phyloP scores from a whole-genome alignment of 805 yeast species.

The Priceomyces carsonii region DNA sequence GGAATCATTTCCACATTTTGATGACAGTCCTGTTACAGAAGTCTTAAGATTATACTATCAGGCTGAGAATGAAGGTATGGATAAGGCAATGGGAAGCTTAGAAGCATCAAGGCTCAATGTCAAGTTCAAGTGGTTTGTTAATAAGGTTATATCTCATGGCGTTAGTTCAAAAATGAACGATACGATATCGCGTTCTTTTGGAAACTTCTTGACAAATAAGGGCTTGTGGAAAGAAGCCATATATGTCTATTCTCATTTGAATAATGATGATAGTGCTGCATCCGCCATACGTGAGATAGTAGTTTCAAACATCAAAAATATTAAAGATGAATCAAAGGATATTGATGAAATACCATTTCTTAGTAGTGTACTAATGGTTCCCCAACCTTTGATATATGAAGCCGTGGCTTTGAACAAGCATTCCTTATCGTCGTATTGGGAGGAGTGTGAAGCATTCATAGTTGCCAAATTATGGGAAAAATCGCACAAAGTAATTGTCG shows the following conservation, averaged over 20 bases:
- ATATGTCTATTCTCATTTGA: slow-evolving; percentile 60
- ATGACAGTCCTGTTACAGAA: slow-evolving; percentile 16
- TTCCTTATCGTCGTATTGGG: slow-evolving; percentile 49
- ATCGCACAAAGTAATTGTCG: slow-evolving; percentile 62
- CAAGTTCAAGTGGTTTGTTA: slow-evolving; percentile 53
- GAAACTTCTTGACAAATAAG: slow-evolving; percentile 47
- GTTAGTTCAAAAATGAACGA: slow-evolving; percentile 17
- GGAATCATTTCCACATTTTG: slow-evolving; percentile 14
- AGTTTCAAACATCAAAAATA: slow-evolving; percentile 29
- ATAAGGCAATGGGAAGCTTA: slow-evolving; percentile 9
- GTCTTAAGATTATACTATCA: slow-evolving; percentile 20
- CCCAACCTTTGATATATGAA: slow-evolving; percentile 48
- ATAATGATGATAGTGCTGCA: slow-evolving; percentile 46
- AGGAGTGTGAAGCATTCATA: slow-evolving; percentile 61
- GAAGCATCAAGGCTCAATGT: slow-evolving; percentile 25
- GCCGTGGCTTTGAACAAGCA: slow-evolving; percentile 62
- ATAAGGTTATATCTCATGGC: slow-evolving; percentile 38
- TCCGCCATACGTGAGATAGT: slow-evolving; percentile 39
- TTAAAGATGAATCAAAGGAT: slow-evolving; percentile 20
- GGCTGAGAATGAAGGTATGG: slow-evolving; percentile 6
- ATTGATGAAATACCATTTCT: slow-evolving; percentile 35
- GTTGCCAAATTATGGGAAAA: slow-evolving; percentile 58
- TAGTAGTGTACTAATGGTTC: slow-evolving; percentile 45
- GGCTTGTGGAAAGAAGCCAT: slow-evolving; percentile 60
- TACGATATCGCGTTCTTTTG: slow-evolving; percentile 39